Evolutionary conservation across 331 rosid genomes (phyloP), one percentile per base, ranked within the genome.

Genomic region (Pyrus hybrid): DNA sequence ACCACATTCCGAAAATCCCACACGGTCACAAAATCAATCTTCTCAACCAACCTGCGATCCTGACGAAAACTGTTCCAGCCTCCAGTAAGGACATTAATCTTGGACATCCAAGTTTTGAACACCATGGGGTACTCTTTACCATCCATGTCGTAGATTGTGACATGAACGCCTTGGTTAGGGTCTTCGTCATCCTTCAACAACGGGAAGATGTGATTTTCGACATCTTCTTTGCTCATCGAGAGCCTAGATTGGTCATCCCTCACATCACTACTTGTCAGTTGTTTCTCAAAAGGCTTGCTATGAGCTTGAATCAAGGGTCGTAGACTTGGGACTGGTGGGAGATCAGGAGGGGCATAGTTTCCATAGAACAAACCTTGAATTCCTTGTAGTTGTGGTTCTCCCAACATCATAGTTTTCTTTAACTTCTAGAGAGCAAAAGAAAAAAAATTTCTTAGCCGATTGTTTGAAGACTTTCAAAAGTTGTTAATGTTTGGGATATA

Each of bases 231-330:
- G 30, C 13, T 63, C 21, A 63, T 74, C 2, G 63, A 10, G 1
- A 63, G 77, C 70, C 77, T 63, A 5, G 70, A 12, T 47, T 74
- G 77, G 68, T 63, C 70, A 13, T 74, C 47, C 7, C 43, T 63
- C 32, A 74, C 45, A 62, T 63, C 77, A 63, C 70, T 74, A 17
- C 20, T 1, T 4, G 49, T 74, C 6, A 63, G 26, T 33, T 74
- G 69, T 66, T 74, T 74, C 70, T 61, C 45, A 47, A 61, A 74
- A 8, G 70, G 70, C 61, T 16, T 20, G 60, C 45, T 41, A 21
- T 60, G 29, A 49, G 16, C 30, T 33, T 29, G 35, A 16, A 58
- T 58, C 9, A 57, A 13, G 16, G 11, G 13, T 2, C 3, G 29
- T 12, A 67, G 29, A 29, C 29, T 35, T 20, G 12, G 66, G n/a